phyloP scores from a whole-genome alignment of 768 basidiomycete genomes.

The Serendipita indica region DNA sequence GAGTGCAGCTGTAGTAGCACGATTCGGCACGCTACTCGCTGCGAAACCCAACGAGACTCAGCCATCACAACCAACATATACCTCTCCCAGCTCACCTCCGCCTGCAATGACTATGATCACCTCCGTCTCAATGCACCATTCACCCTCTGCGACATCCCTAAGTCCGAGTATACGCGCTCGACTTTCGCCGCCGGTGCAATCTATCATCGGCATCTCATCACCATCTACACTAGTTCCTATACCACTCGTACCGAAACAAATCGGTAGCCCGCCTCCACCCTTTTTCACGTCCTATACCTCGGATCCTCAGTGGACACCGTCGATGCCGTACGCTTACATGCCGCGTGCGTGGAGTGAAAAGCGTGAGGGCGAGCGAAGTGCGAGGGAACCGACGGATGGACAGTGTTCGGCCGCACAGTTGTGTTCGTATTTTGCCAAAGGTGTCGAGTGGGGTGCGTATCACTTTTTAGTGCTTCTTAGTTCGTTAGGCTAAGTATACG shows the following conservation, averaged over 20 bases:
- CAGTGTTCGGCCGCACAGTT: constrained; percentile 7
- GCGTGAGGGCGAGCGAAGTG: too few relatives aligned
- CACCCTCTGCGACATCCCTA: too few relatives aligned
- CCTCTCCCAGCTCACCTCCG: not conserved
- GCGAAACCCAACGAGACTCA: not conserved
- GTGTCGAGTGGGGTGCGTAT: constrained; percentile 3
- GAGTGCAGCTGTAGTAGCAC: not conserved
- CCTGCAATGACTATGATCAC: not conserved
- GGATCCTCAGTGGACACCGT: not conserved
- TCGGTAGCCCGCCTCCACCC: not conserved
- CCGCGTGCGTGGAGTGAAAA: not conserved
- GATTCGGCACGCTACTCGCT: not conserved
- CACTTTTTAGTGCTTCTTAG: not conserved
- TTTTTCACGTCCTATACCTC: not conserved
- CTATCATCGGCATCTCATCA: too few relatives aligned
- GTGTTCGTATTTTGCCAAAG: not conserved
- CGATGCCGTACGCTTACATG: not conserved
- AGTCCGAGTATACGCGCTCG: too few relatives aligned
- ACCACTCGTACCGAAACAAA: not conserved
- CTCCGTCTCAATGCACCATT: too few relatives aligned
- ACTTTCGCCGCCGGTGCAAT: too few relatives aligned
- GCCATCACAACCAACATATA: not conserved
- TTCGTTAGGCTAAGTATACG: not conserved
- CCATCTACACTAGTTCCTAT: too few relatives aligned
- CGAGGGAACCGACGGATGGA: not conserved